Base-by-base conservation (phyloP, 495 filamentous ascomycete species). In the Evernia prunastri region DNA sequence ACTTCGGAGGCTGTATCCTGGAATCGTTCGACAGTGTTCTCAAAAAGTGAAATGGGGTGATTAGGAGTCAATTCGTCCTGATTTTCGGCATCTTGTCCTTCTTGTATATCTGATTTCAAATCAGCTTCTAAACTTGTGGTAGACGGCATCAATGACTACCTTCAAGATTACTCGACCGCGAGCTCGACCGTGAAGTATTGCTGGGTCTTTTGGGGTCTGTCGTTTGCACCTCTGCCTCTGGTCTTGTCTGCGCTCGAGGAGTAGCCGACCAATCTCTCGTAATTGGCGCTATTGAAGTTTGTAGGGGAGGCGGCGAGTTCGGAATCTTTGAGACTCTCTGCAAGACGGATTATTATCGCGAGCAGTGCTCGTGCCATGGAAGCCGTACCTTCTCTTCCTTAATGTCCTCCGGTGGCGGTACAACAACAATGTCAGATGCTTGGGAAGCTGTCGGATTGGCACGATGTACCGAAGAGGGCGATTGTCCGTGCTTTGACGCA, bases 181-280 rank as follows among this genome's bases (percentile, higher is more conserved):
- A 74, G 59, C 70, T 68, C 5, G 66, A 68, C 27, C 66, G 49
- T 60, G 65, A 67, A 27, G 27, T 54, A 11, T 71, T 72, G 49
- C 72, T 68, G 27, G 72, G 70, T 58, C 59, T 58, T 27, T 67
- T 71, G n/a, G 72, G 70, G 54, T 72, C 72, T 39, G 82, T 82
- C 12, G 76, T 73, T 45, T 84, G 64, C 25, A 87, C 86, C 58
- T 92, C 87, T 49, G 83, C 76, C 54, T 89, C 87, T 64, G 85
- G 80, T 58, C 90, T 77, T 53, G 87, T 93, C 69, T 95, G 90
- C 15, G 91, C 91, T 63, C 88, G 83, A 3, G 91, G 91, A 18
- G 91, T 96, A 47, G 85, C 83, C 25, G 84, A 73, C 70, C 81
- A 83, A 68, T 85, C 88, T 42, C 77, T 33, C 9, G 51, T 76